phyloP scores from a whole-genome alignment of 1,284 basidiomycete species.

The Tranzscheliella williamsii region DNA sequence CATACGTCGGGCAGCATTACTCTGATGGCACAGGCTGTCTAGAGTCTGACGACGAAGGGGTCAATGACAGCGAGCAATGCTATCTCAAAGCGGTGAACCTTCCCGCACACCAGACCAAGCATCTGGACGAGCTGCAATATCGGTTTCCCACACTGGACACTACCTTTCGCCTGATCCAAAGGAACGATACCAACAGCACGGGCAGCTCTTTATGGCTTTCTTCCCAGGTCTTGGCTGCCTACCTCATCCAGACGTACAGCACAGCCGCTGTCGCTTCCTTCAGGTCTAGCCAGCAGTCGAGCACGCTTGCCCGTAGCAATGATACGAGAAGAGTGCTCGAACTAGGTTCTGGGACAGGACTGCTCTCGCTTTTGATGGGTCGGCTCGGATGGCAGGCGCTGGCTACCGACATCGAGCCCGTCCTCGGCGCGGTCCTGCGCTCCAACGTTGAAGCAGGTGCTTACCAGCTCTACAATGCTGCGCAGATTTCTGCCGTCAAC shows the following conservation, averaged over 20 bases:
- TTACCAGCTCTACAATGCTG: slow-evolving; percentile 4
- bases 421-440: slow-evolving; percentile 71
- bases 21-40: no score
- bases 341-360: slow-evolving; percentile 38
- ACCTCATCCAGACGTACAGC: slow-evolving; percentile 19
- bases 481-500: slow-evolving; percentile 26
- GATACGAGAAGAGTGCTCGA: slow-evolving; percentile 10
- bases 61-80: no score
- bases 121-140: slow-evolving; percentile 26
- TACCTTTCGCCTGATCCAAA: slow-evolving; percentile 11
- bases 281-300: no score
- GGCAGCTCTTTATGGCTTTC: slow-evolving; percentile 45
- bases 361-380: slow-evolving; percentile 68
- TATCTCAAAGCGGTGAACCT: slow-evolving; percentile 24
- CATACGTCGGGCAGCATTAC: no score
- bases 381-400: slow-evolving; percentile 75
- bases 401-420: slow-evolving; percentile 75
- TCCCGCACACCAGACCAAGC: slow-evolving; percentile 38
- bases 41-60: no score
- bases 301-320: not conserved
- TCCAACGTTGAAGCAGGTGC: slow-evolving; percentile 70
- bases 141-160: slow-evolving; percentile 21
- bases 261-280: not conserved
- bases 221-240: slow-evolving; percentile 33
- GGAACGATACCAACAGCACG: slow-evolving; percentile 37